Conservation (phyloP, 1,139 yeast species). For the Debaryomyces fabryi region DNA sequence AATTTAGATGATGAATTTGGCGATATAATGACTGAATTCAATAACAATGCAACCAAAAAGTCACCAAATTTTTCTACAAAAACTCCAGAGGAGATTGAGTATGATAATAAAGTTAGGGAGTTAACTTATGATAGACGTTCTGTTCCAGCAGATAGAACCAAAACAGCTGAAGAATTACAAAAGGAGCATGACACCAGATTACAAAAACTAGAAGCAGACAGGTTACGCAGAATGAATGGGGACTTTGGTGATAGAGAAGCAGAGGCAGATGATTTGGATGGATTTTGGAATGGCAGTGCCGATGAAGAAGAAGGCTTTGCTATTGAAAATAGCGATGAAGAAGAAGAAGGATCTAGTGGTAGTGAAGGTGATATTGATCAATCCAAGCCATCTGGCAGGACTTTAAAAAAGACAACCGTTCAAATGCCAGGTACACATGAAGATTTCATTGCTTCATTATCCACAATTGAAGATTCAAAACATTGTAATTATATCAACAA, state of each 20-base stretch:
- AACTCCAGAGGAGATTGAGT: conserved; percentile 55
- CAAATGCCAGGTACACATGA: conserved; percentile 62
- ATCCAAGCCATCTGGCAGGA: not conserved
- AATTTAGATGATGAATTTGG: conserved; percentile 80
- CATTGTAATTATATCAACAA: conserved; percentile 44
- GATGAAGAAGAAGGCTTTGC: conserved; percentile 43
- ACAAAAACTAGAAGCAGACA: conserved; percentile 71
- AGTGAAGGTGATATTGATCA: conserved; percentile 19
- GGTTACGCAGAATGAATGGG: conserved; percentile 87
- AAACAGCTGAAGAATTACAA: conserved; percentile 83
- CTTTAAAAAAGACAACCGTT: conserved; percentile 20
- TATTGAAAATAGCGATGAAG: conserved; percentile 19
- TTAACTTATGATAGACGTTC: conserved; percentile 85
- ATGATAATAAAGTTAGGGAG: conserved; percentile 78
- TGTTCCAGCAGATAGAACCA: conserved; percentile 94
- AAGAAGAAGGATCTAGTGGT: conserved; percentile 15
- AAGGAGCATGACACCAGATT: conserved; percentile 68
- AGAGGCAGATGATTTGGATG: conserved; percentile 71
- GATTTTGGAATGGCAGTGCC: conserved; percentile 58
- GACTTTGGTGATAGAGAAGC: conserved; percentile 50
- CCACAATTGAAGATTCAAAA: conserved; percentile 38
- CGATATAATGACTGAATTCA: conserved; percentile 68
- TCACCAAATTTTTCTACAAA: conserved; percentile 30
- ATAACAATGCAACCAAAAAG: conserved; percentile 21
- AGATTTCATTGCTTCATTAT: conserved; percentile 46